Percentiles rank a stretch among this genome's conserved stretches.
These are phyloP conservation scores for Colletotrichum sp. DNA, from an alignment of 2,329 filamentous ascomycete species.

Conservation along the genomic window DNA sequence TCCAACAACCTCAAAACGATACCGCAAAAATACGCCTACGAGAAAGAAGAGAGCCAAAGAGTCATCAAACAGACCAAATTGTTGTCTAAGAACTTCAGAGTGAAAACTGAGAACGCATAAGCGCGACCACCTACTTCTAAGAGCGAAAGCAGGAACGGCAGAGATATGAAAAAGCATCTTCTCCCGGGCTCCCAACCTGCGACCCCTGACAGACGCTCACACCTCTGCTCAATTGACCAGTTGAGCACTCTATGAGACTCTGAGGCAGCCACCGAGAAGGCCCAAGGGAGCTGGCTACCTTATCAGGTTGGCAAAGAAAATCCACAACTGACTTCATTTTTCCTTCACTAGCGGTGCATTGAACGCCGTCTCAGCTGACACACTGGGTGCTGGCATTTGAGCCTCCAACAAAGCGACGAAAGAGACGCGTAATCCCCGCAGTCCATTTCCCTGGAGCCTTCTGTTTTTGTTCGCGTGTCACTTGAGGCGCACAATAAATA, in stretches of 20 bases:
- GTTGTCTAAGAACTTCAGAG: not conserved
- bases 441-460: not conserved
- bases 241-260: not conserved
- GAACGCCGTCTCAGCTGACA: not conserved
- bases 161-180: rapidly evolving
- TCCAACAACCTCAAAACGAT: not conserved
- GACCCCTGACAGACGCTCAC: not conserved
- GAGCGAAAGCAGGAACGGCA: rapidly evolving
- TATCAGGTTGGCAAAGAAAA: rapidly evolving
- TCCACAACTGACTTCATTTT: rapidly evolving
- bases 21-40: rapidly evolving
- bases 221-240: not conserved
- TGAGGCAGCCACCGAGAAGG: not conserved
- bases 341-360: not conserved
- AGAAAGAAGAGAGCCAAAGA: not conserved
- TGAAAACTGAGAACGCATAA: not conserved
- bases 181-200: rapidly evolving
- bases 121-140: not conserved
- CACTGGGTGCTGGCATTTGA: not conserved
- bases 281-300: not conserved
- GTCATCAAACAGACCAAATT: not conserved
- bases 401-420: not conserved
- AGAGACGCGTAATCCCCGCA: rapidly evolving
- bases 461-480: rapidly evolving
- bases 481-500: not conserved